Evolutionary conservation across 371 early-diverging fungal species (phyloP).

Genomic region (Mortierella sp.): DNA sequence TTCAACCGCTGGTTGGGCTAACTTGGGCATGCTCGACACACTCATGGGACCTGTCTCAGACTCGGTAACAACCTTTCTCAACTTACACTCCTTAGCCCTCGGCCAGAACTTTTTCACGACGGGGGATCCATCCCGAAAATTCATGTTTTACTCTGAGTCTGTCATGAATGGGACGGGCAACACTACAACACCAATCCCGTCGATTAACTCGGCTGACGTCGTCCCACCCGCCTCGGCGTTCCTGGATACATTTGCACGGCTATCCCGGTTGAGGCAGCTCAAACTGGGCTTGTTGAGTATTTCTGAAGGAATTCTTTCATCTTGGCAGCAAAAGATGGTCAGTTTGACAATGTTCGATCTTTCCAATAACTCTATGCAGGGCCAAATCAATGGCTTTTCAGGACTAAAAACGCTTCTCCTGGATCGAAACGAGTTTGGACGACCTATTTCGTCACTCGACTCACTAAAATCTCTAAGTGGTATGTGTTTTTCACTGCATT

Average conservation of each 20-base stretch:
- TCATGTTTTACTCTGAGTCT: constrained; percentile 33
- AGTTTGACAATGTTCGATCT: constrained; percentile 46
- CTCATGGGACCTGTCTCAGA: constrained; percentile 26
- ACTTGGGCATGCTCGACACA: constrained; percentile 24
- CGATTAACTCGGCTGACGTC: constrained; percentile 14
- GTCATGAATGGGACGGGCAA: not conserved
- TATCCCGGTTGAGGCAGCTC: constrained; percentile 30
- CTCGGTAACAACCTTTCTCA: constrained; percentile 35
- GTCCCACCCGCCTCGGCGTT: constrained; percentile 23
- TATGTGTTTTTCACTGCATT: not conserved
- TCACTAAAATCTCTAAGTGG: constrained; percentile 14
- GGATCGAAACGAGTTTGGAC: constrained; percentile 54
- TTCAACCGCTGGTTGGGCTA: constrained; percentile 20
- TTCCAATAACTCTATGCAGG: constrained; percentile 48
- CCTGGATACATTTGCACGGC: constrained; percentile 20
- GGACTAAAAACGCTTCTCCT: constrained; percentile 37
- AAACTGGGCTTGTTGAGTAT: constrained; percentile 36
- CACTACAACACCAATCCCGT: not conserved
- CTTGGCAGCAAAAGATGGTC: constrained; percentile 40
- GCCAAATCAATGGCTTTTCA: constrained; percentile 14
- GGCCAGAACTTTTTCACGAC: constrained; percentile 41
- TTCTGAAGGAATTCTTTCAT: constrained; percentile 25
- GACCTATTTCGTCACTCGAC: constrained; percentile 23
- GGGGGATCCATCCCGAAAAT: constrained; percentile 18
- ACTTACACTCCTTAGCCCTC: constrained; percentile 37